phyloP scores from a whole-genome alignment of 208 protist genomes.

The Vickermania ingenoplastis region DNA sequence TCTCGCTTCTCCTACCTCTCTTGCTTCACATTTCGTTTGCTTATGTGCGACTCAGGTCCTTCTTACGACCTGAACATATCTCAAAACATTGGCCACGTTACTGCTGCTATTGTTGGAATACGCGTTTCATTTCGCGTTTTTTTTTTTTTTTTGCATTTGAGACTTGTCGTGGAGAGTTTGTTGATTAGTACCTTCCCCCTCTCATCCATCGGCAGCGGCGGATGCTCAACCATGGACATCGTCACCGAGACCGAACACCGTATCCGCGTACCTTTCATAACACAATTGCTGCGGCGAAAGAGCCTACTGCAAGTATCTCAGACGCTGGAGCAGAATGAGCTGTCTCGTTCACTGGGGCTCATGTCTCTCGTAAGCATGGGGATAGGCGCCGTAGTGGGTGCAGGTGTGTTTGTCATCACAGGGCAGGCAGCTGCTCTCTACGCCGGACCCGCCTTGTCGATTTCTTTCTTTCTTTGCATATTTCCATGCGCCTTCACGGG shows the following conservation, averaged over 20 bases:
- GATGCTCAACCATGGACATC: slow-evolving; percentile 10
- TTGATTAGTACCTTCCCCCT: slow-evolving; percentile 1
- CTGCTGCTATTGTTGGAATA: too few relatives aligned
- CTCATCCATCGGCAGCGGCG: neutral
- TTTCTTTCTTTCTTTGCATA: slow-evolving; percentile 22
- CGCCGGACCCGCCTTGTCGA: slow-evolving; percentile 24
- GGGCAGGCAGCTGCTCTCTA: slow-evolving; percentile 23
- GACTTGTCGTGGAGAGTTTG: neutral
- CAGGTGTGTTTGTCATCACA: slow-evolving; percentile 39
- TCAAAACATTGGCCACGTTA: too few relatives aligned
- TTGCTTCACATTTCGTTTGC: too few relatives aligned
- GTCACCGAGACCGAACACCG: slow-evolving; percentile 9
- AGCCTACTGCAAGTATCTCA: slow-evolving; percentile 9
- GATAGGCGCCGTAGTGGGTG: slow-evolving; percentile 23
- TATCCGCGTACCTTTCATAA: slow-evolving; percentile 6
- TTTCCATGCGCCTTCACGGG: slow-evolving; percentile 25
- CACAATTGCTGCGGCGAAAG: slow-evolving; percentile 12
- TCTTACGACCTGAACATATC: too few relatives aligned
- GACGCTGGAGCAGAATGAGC: slow-evolving; percentile 14
- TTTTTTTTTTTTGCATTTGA: slow-evolving; percentile 3
- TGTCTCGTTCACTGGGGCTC: slow-evolving; percentile 16
- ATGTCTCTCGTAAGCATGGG: slow-evolving; percentile 18
- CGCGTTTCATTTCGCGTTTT: neutral
- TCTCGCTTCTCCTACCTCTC: too few relatives aligned
- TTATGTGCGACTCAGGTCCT: too few relatives aligned